phyloP scores from a whole-genome alignment of 306 rosid species.

The Trifolium fragiferum region DNA sequence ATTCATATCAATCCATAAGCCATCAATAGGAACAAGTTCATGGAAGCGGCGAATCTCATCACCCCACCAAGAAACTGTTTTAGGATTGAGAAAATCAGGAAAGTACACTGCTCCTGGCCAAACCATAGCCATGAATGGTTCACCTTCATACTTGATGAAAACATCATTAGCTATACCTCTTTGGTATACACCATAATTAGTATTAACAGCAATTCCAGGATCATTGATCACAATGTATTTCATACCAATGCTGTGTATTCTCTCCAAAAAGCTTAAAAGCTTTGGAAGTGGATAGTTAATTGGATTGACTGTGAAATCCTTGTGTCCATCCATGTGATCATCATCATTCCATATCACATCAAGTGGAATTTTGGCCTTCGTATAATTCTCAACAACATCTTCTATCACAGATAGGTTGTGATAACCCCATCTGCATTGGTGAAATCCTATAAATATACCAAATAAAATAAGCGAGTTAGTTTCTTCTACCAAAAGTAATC shows the following conservation, averaged over 20 bases:
- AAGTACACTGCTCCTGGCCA: conserved; percentile 98
- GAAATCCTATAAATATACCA: conserved; percentile 65
- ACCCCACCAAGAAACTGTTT: conserved; percentile 87
- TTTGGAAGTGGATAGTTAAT: conserved; percentile 74
- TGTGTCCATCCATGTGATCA: conserved; percentile 93
- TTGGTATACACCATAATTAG: conserved; percentile 75
- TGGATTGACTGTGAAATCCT: conserved; percentile 85
- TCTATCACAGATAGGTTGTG: conserved; percentile 82
- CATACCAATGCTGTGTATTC: conserved; percentile 83
- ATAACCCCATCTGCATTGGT: conserved; percentile 97
- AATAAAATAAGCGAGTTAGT: conserved; percentile 1
- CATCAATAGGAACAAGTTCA: conserved; percentile 92
- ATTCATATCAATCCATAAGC: conserved; percentile 98
- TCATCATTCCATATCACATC: conserved; percentile 94
- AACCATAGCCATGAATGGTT: conserved; percentile 85
- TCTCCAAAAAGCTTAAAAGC: conserved; percentile 72
- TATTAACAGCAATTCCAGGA: conserved; percentile 84
- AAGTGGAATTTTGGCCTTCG: conserved; percentile 79
- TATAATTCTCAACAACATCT: conserved; percentile 85
- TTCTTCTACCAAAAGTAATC: no score
- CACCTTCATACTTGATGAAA: conserved; percentile 81
- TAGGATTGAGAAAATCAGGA: conserved; percentile 88
- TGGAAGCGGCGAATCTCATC: conserved; percentile 89
- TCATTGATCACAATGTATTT: conserved; percentile 84
- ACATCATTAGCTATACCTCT: conserved; percentile 81